A percentile compares a stretch with the other conserved stretches of the same genome.
These are phyloP conservation scores for Senna siamea DNA, from an alignment of 306 rosid species.

Conservation along the genomic window DNA sequence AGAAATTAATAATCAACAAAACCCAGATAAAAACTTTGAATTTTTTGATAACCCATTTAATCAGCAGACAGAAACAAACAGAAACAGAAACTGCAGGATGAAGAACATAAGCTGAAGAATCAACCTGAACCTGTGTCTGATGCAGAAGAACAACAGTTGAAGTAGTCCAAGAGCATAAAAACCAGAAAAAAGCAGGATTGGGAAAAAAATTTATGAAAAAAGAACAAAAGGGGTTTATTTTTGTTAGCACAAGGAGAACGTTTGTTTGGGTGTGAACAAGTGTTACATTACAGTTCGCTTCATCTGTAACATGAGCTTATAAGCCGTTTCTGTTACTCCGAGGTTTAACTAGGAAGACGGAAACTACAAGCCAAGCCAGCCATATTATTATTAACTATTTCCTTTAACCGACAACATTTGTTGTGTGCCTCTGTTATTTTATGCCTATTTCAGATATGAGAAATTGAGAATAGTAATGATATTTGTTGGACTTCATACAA, in stretches of 20 bases:
- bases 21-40: constrained; percentile 18
- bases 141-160: not conserved
- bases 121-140: constrained; percentile 52
- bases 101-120: constrained; percentile 34
- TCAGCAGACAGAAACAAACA: constrained; percentile 1
- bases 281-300: not conserved
- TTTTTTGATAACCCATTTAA: not conserved
- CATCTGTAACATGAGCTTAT: not conserved
- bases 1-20: not conserved
- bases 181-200: not conserved
- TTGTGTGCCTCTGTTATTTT: too few species aligned
- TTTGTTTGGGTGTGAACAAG: not conserved
- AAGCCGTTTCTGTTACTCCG: constrained; percentile 1
- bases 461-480: too few species aligned
- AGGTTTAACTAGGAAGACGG: not conserved
- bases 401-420: not conserved
- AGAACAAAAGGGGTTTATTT: not conserved
- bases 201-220: constrained; percentile 27
- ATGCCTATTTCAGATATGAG: too few species aligned
- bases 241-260: constrained; percentile 9
- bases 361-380: not conserved
- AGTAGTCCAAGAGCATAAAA: constrained; percentile 30
- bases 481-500: too few species aligned
- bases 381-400: not conserved
- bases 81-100: not conserved